Evolutionary conservation across 2,329 filamentous ascomycete species (phyloP), one percentile per base, ranked within the genome.

Genomic region (Macrophomina pseudophaseolina): DNA sequence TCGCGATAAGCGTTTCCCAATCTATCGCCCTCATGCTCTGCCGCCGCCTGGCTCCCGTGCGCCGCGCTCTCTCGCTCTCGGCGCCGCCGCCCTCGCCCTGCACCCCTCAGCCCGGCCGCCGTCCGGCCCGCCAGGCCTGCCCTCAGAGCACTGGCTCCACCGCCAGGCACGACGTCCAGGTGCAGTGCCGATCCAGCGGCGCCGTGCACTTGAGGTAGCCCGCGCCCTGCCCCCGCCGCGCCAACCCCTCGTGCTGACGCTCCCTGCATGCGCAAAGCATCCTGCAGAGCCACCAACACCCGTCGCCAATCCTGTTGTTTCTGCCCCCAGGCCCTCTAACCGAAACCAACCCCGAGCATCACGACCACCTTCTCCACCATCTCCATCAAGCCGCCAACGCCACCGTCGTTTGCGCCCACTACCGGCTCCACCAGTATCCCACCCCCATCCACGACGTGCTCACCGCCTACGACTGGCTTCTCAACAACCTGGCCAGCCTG

Each of bases 361-460:
- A 81, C 42, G 71, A 75, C 11, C 67, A 70, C 14, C 69, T 78
- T 58, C 72, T 80, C 32, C 71, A 74, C 9, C 70, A 72, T 2
- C 74, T 85, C 11, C 74, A 73, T 33, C 70, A 73, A 16, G 73
- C 74, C 11, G 75, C 80, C 40, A 74, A 76, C 35, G 78, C 77
- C 5, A 80, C 80, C 4, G 69, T 83, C 14, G 80, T 82, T 8
- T 74, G 78, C 42, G 74, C 84, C 70, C 80, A 83, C 68, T 84
- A 85, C 70, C 79, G 82, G 42, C 35, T 38, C 16, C 69, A 80
- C 62, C 75, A 70, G 8, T 84, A 79, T 67, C 83, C 83, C 40
- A 78, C 74, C 0, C 81, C 82, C 0, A 72, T 84, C 33, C 82
- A 85, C 69, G 81, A 84, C 72, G 80, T 82, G 4, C 70, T 82